Evolutionary conservation across 108 stramenopile species (phyloP), one percentile per base, ranked within the genome.

Genomic region (Conticribra guillardii): DNA sequence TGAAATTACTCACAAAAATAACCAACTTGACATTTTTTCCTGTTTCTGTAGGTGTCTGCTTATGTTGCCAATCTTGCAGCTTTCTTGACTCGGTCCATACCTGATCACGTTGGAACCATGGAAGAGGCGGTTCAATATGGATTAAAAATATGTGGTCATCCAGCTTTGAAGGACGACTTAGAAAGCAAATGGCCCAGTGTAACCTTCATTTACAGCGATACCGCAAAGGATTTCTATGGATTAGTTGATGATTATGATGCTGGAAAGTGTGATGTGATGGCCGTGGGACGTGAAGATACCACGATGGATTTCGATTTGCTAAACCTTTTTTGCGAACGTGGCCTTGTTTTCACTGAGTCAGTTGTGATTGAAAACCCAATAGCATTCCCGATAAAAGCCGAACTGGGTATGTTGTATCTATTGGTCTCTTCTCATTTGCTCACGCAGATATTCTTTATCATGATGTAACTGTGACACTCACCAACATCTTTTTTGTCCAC

Each of bases 211-310:
- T 57, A 23, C 56, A 57, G 24, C 22, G 4, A 23, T 3, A 22
- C 3, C 8, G 26, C 4, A 29, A 57, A 33, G 4, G 26, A 28
- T 3, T 33, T 57, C 30, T 27, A 7, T 16, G 56, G 56, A 4
- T 4, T 57, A 22, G 4, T 57, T 4, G 56, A 57, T 27, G 26
- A 57, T 17, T 57, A 57, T 28, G 26, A 29, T n/a, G 56, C 56
- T 4, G 27, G 56, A n/a, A 32, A 32, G 17, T 57, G 56, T n/a
- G 56, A 57, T 15, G 56, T 57, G 4, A 14, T 57, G 56, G 56
- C 56, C 4, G 19, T 57, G 4, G 19, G 24, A 22, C n/a, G 37
- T 11, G 37, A 41, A 11, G 16, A 33, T 41, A 33, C n/a, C 16
- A 59, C 22, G 57, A 59, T 22, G 37, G 21, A 41, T 41, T 18